Percentiles rank a stretch among this genome's conserved stretches.
phyloP scores from a whole-genome alignment of 192 early-diverging fungal genomes.

The Backusella liffmaniae region DNA sequence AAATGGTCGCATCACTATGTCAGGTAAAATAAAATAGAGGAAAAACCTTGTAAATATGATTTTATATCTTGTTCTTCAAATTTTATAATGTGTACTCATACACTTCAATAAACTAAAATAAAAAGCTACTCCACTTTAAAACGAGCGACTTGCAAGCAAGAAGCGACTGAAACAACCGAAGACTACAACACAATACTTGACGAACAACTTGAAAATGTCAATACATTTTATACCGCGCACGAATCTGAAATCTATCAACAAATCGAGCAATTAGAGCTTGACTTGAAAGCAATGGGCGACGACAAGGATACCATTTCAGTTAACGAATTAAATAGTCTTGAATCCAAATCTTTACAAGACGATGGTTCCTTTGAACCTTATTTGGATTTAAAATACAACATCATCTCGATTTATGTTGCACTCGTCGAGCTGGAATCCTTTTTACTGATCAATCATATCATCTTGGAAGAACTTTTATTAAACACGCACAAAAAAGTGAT shows the following conservation, averaged over 20 bases:
- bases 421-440: neutral
- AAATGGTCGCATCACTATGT: neutral
- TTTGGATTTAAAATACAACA: neutral
- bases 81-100: too few species aligned
- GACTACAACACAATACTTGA: neutral
- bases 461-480: neutral
- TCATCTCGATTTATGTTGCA: neutral
- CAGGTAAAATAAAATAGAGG: neutral
- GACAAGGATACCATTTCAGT: neutral
- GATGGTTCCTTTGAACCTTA: neutral
- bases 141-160: neutral
- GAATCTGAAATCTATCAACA: neutral
- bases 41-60: neutral
- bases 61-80: too few species aligned
- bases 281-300: neutral
- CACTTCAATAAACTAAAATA: neutral
- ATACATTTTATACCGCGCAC: neutral
- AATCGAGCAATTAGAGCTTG: neutral
- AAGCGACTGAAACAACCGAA: neutral
- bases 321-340: neutral
- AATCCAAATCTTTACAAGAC: neutral
- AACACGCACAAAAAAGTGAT: neutral
- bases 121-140: neutral
- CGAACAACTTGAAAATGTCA: neutral
- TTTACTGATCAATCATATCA: neutral